These are phyloP conservation scores for Citrus sinensis DNA, from an alignment of 345 rosid genomes.

Conservation along the genomic window DNA sequence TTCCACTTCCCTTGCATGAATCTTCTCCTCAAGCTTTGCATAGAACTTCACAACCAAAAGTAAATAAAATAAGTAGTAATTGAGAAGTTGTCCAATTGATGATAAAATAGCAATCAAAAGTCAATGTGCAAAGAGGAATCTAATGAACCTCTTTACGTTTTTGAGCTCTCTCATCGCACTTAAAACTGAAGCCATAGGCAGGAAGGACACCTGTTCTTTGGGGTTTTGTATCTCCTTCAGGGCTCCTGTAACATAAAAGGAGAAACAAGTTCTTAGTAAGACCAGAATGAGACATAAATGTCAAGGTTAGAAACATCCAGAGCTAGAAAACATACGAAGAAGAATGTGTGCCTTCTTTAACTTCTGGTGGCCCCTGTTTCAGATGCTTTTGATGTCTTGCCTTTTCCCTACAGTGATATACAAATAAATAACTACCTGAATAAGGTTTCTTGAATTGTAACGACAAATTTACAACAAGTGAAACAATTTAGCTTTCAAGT, in stretches of 20 bases:
- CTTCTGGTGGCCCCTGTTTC: neutral
- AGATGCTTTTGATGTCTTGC: neutral
- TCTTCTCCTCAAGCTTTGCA: slow-evolving; percentile 42
- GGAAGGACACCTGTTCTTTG: slow-evolving; percentile 31
- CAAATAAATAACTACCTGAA: neutral
- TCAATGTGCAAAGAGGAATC: neutral
- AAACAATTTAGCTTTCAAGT: neutral
- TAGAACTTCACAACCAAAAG: slow-evolving; percentile 26
- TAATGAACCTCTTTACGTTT: slow-evolving; percentile 41
- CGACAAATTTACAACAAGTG: neutral
- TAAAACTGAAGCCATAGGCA: slow-evolving; percentile 43
- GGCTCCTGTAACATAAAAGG: slow-evolving; percentile 21
- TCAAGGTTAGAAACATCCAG: neutral
- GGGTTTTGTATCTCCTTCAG: slow-evolving; percentile 27
- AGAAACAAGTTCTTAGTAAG: neutral
- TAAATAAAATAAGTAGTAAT: neutral
- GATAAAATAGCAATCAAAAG: neutral
- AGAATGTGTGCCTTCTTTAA: slow-evolving; percentile 4
- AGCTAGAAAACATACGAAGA: neutral
- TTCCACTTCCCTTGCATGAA: slow-evolving; percentile 41
- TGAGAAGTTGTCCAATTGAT: neutral
- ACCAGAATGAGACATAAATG: neutral
- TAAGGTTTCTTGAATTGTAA: neutral
- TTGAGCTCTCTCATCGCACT: slow-evolving; percentile 43
- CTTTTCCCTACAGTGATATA: neutral